Evolutionary conservation across 2,329 filamentous ascomycete genomes (phyloP), one percentile per base, ranked within the genome.

Genomic region (Erysiphe neolycopersici): DNA sequence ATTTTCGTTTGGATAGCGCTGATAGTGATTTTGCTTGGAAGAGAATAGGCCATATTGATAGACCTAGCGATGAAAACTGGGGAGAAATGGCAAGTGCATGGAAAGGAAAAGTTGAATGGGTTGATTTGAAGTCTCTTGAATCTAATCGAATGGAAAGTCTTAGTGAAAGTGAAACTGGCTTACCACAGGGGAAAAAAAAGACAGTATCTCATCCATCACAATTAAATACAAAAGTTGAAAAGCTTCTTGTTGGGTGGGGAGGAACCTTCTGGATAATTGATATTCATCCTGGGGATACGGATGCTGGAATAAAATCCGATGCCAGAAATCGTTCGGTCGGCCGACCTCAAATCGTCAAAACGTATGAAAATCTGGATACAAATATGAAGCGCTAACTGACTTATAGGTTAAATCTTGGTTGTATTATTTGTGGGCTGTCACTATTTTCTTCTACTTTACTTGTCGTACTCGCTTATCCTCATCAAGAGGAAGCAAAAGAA

Each of bases 41-140:
- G 59, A 71, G 87, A 10, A 82, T 98, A 48, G 85, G 82, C 19
- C 87, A 95, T 56, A 77, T 92, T 47, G 84, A 92, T 55, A 73
- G 84, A 38, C 89, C 89, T 1, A 80, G 83, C 53, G 79, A 79
- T 5, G 74, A 79, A 9, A 76, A 79, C 45, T 95, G 89, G 83
- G 83, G 94, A 51, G 84, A 92, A 37, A 94, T 98, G 85, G 85
- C 85, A 0, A 73, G 79, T 40, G 82, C 94, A 4, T 95, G 89
- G 85, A 93, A 87, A 61, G 82, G 81, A 2, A 70, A 85, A 18
- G 75, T 76, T 1, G 84, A 95, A 57, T 98, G 89, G 89, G 78
- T 95, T 38, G 82, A 95, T 53, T 79, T 92, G 52, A 69, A 76
- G 47, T 66, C 71, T 5, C 65, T 94, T n/a, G 80, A 85, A 50